Evolutionary conservation across 140 eudicot species (phyloP), one percentile per base, ranked within the genome.

Genomic region (Anethum foeniculum): DNA sequence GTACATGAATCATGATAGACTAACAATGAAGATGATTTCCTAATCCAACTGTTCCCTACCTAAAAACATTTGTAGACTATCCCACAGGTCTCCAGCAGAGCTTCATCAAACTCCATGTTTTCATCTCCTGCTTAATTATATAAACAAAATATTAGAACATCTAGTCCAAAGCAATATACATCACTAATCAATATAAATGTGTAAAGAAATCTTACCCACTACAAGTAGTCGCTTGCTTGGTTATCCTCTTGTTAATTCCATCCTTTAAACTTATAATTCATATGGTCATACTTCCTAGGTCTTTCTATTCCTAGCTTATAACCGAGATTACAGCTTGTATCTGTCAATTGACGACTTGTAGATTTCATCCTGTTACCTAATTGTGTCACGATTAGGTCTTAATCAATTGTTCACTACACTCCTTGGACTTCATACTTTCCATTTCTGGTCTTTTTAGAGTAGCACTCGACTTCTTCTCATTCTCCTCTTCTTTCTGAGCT

Each of bases 401-500:
- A 41, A 74, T 74, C 82, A 46, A 47, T 11, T 79, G 82, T 47
- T 67, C 71, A 44, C 25, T 27, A 11, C 75, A 60, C 75, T 60
- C 81, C 81, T 64, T 41, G 36, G 80, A 47, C 38, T 44, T 79
- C 67, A 67, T 67, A 51, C 36, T 44, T 64, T 79, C 82, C 1
- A n/a, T 64, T 79, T 83, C 88, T n/a, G 88, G 69, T 25, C 79
- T 87, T 36, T 41, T 81, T 38, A 67, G 16, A 32, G 90, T 46
- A 82, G 83, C 82, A 67, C 75, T 83, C 16, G 72, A 67, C 82
- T 86, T 89, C 21, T 77, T 82, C 82, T 88, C 88, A 5, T 77
- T 86, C 82, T 83, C 81, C 54, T 87, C 88, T 86, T 90, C 97
- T 84, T 92, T 90, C 77, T 87, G 96, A 28, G 88, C 92, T 85